phyloP scores from a whole-genome alignment of 345 rosid species.

The Populus davidiana region DNA sequence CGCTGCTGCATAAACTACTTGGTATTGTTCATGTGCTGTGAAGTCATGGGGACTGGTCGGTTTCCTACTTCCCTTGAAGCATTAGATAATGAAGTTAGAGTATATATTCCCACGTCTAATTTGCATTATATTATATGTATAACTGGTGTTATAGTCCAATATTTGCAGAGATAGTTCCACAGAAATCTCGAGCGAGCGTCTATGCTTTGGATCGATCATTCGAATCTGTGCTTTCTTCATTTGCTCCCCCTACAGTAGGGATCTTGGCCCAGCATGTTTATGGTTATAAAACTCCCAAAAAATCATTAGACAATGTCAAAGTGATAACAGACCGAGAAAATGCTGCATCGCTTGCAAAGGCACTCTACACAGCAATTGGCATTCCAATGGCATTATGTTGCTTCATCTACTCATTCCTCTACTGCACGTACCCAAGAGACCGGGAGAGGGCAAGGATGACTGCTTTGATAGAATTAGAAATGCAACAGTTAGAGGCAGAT shows the following conservation, averaged over 20 bases:
- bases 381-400: slow-evolving; percentile 18
- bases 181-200: slow-evolving; percentile 23
- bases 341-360: slow-evolving; percentile 27
- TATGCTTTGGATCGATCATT: slow-evolving; percentile 27
- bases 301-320: background rate
- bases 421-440: slow-evolving; percentile 23
- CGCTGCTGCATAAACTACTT: too few species aligned
- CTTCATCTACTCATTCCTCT: slow-evolving; percentile 22
- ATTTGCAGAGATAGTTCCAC: slow-evolving; percentile 27
- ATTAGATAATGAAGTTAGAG: too few species aligned
- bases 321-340: slow-evolving; percentile 20
- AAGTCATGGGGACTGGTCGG: background rate
- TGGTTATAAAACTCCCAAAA: slow-evolving; percentile 22
- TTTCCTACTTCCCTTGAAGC: too few species aligned
- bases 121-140: background rate
- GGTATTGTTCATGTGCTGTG: too few species aligned
- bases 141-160: slow-evolving; percentile 16
- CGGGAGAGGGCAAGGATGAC: slow-evolving; percentile 20
- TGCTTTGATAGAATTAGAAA: slow-evolving; percentile 13
- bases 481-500: slow-evolving; percentile 18
- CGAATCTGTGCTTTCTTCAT: slow-evolving; percentile 22
- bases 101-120: background rate
- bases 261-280: slow-evolving; percentile 26
- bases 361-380: slow-evolving; percentile 19
- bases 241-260: slow-evolving; percentile 27